phyloP scores from a whole-genome alignment of 208 protist species.

The Tritrichomonas foetus region DNA sequence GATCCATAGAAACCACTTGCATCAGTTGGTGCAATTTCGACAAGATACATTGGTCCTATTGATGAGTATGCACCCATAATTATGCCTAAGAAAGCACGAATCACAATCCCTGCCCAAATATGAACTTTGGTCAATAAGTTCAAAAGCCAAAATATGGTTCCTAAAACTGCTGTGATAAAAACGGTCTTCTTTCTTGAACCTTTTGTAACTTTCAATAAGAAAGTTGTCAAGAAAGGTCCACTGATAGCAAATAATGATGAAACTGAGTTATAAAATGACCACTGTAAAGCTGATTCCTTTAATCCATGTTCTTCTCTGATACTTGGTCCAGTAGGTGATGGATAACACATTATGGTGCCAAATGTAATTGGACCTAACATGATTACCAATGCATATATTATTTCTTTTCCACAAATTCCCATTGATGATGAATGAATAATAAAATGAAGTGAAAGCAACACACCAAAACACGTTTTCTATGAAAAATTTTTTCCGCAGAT shows the following conservation, averaged over 20 bases:
- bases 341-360: not conserved
- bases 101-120: not conserved
- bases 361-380: not conserved
- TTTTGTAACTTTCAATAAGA: not conserved
- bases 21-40: constrained; percentile 3
- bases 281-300: not conserved
- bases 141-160: not conserved
- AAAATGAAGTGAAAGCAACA: too few species aligned
- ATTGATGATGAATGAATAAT: too few species aligned
- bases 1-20: not conserved
- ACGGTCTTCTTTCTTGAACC: not conserved
- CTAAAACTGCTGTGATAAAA: not conserved
- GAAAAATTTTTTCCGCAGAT: too few species aligned
- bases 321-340: not conserved
- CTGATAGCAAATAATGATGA: not conserved
- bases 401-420: not conserved
- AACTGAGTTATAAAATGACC: not conserved
- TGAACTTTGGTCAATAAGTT: not conserved
- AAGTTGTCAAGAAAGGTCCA: not conserved
- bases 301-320: not conserved
- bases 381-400: not conserved
- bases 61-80: not conserved
- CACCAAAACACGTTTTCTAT: too few species aligned
- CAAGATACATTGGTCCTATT: not conserved
- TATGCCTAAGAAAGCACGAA: not conserved